Conservation (phyloP, 2,329 filamentous ascomycete genomes). For the Colletotrichum salicis region DNA sequence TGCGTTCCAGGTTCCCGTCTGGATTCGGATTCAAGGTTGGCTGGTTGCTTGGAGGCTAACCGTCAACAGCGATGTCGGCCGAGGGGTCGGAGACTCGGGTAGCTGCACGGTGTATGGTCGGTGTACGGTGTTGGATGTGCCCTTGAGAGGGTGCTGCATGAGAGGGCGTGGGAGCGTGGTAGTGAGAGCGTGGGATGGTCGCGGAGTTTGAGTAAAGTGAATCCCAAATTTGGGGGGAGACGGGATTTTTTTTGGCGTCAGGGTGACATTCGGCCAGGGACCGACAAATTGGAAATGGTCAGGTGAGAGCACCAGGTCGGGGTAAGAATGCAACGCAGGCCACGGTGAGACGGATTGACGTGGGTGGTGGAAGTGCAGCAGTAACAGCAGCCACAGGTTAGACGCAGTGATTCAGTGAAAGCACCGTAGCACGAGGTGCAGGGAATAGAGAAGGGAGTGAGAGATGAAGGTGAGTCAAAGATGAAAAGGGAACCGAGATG, state of each 20-base stretch:
- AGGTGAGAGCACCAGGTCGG: slow-evolving; percentile 17
- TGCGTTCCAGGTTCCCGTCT: not conserved
- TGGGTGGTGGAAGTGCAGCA: slow-evolving; percentile 3
- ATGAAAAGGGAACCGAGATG: slow-evolving; percentile 11
- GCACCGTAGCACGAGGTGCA: not conserved
- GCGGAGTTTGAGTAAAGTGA: not conserved
- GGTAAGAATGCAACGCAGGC: slow-evolving; percentile 22
- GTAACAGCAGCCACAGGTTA: not conserved
- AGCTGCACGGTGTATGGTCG: not conserved
- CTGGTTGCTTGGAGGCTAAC: not conserved
- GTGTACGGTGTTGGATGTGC: not conserved
- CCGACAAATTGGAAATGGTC: slow-evolving; percentile 32
- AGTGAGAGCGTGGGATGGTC: not conserved
- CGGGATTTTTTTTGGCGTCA: slow-evolving; percentile 2
- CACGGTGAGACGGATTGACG: slow-evolving; percentile 17
- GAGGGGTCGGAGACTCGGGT: slow-evolving; percentile 23
- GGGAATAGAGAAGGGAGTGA: not conserved
- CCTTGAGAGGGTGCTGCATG: not conserved
- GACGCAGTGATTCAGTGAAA: no score
- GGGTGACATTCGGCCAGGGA: slow-evolving; percentile 23
- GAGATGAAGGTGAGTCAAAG: slow-evolving; percentile 20
- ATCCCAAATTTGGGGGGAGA: slow-evolving; percentile 6
- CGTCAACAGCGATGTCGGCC: slow-evolving; percentile 25
- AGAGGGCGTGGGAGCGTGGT: no score
- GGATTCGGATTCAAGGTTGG: not conserved